Conservation (phyloP, 2,329 filamentous ascomycete genomes). For the Stylonectria norvegica region DNA sequence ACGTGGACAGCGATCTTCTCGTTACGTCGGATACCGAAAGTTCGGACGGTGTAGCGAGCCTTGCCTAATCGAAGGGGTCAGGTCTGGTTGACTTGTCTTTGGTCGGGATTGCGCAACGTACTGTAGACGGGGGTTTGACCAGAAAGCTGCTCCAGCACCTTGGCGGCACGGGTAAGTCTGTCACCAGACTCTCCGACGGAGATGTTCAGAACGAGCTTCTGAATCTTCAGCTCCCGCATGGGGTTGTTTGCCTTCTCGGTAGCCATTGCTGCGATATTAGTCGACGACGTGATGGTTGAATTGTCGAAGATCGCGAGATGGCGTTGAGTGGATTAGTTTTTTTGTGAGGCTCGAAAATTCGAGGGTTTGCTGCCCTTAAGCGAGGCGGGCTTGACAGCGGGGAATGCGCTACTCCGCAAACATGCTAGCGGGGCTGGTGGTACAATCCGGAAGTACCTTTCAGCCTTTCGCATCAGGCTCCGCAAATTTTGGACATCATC, state of each 20-base stretch:
- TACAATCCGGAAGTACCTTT: conserved; percentile 34
- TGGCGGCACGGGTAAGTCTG: conserved; percentile 98
- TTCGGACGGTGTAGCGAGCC: conserved; percentile 99
- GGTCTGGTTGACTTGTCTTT: conserved; percentile 12
- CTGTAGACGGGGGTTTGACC: conserved; percentile 99
- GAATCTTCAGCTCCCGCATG: conserved; percentile 99
- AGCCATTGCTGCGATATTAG: conserved; percentile 42
- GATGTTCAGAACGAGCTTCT: conserved; percentile 99
- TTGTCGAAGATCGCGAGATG: conserved; percentile 32
- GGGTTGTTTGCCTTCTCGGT: conserved; percentile 92
- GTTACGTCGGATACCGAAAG: conserved; percentile 99
- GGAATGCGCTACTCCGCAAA: background rate
- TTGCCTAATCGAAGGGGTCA: conserved; percentile 62
- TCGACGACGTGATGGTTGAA: conserved; percentile 33
- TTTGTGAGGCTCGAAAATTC: conserved; percentile 38
- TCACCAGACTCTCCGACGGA: conserved; percentile 99
- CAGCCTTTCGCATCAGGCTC: conserved; percentile 43
- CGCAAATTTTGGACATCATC: conserved; percentile 44
- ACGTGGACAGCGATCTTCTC: conserved; percentile 99
- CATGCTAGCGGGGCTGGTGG: conserved; percentile 25
- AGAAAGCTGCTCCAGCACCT: conserved; percentile 98
- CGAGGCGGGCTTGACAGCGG: conserved; percentile 26
- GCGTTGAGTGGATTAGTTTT: conserved; percentile 24
- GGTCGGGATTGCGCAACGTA: conserved; percentile 45
- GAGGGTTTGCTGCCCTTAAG: conserved; percentile 43